These are phyloP conservation scores for Blastocystis sp. DNA, from an alignment of 352 stramenopile species.

Conservation along the genomic window DNA sequence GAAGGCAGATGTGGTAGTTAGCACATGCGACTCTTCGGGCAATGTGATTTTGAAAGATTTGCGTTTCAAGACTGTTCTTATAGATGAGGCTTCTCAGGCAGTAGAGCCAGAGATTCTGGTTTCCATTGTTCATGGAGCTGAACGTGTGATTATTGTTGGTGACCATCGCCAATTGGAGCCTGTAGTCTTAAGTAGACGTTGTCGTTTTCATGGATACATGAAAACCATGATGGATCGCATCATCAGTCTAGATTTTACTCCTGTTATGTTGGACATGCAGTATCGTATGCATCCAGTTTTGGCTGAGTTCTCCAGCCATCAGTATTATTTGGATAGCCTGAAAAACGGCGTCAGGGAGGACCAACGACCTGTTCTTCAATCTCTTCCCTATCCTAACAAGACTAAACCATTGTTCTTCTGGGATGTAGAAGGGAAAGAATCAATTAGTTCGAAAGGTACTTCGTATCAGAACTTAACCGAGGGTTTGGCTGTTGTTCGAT, in stretches of 20 bases:
- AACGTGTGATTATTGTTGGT: conserved; percentile 97
- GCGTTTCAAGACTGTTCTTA: conserved; percentile 95
- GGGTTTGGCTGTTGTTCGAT: conserved; percentile 92
- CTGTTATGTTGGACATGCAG: conserved; percentile 93
- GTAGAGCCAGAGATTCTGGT: conserved; percentile 98
- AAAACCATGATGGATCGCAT: conserved; percentile 96
- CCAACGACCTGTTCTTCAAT: conserved; percentile 77
- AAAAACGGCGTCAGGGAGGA: conserved; percentile 93
- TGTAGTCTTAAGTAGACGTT: conserved; percentile 83
- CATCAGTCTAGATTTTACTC: conserved; percentile 88
- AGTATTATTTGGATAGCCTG: conserved; percentile 97
- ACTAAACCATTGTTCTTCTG: conserved; percentile 97
- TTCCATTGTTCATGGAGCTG: conserved; percentile 93
- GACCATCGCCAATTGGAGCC: conserved; percentile 95
- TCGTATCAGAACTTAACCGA: conserved; percentile 98
- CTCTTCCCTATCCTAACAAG: conserved; percentile 95
- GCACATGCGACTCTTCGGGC: conserved; percentile 94
- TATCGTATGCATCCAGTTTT: conserved; percentile 99
- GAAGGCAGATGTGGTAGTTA: conserved; percentile 97
- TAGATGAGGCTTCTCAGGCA: conserved; percentile 98
- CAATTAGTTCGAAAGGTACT: conserved; percentile 94
- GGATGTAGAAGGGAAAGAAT: conserved; percentile 89
- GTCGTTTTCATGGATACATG: conserved; percentile 80
- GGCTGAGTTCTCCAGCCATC: conserved; percentile 96
- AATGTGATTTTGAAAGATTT: conserved; percentile 93